A percentile compares a stretch with the other conserved stretches of the same genome.
These are phyloP conservation scores for Hordeum marinum DNA, from an alignment of 176 grass and related monocot genomes.

Conservation along the genomic window DNA sequence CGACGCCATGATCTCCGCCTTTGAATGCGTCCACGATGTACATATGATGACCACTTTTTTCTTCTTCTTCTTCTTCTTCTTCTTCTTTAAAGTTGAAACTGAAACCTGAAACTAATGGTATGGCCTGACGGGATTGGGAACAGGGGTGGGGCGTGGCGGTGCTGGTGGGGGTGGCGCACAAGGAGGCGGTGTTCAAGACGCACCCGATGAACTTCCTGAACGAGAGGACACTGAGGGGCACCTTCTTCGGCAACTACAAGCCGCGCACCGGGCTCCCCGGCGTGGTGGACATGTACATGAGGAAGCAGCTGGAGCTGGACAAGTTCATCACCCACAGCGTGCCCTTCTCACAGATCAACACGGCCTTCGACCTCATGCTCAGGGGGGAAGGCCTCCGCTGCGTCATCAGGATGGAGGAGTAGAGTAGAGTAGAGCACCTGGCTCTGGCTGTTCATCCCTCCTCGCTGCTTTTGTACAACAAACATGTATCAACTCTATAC, in stretches of 20 bases:
- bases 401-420: neutral
- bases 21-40: neutral
- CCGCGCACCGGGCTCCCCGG: neutral
- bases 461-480: neutral
- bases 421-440: neutral
- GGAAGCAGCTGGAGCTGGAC: neutral
- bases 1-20: neutral
- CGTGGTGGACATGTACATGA: neutral
- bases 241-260: neutral
- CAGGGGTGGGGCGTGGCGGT: neutral
- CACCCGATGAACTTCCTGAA: neutral
- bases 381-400: neutral
- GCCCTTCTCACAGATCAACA: neutral
- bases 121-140: neutral
- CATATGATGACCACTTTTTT: neutral
- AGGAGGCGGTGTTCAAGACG: neutral
- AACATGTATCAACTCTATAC: neutral
- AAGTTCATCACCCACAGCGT: neutral
- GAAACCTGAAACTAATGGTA: neutral
- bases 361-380: neutral
- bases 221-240: neutral
- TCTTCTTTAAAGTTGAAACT: neutral
- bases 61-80: neutral
- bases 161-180: neutral
- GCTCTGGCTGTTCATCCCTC: neutral